A percentile compares a stretch with the other conserved stretches of the same genome.
These are phyloP conservation scores for Syncephalastrum sp. DNA, from an alignment of 371 early-diverging fungal species.

Conservation along the genomic window DNA sequence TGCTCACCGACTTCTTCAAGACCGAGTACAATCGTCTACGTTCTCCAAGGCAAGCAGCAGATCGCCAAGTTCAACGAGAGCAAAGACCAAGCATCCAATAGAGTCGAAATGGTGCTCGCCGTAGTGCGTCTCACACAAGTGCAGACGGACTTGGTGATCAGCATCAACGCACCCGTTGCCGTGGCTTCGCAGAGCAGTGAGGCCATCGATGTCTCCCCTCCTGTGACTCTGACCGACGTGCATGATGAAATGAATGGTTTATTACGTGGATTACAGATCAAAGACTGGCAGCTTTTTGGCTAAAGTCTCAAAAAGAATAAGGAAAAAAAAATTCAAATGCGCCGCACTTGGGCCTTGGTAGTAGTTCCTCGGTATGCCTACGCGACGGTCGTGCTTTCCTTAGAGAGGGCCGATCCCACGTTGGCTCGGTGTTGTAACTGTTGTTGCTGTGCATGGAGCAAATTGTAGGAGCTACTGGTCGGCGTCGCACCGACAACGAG, in stretches of 20 bases:
- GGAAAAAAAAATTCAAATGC: constrained; percentile 3
- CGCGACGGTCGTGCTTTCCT: too few species aligned
- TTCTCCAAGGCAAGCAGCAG: constrained; percentile 61
- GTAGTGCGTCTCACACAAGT: constrained; percentile 65
- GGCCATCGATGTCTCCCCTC: constrained; percentile 27
- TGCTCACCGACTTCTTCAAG: neutral
- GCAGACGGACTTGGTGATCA: constrained; percentile 71
- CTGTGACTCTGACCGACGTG: constrained; percentile 29
- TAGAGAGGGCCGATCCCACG: too few species aligned
- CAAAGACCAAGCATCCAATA: constrained; percentile 51
- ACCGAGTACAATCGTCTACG: constrained; percentile 17
- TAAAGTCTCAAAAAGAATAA: constrained; percentile 1
- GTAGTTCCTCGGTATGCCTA: too few species aligned
- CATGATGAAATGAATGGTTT: constrained; percentile 47
- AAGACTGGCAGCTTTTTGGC: constrained; percentile 64
- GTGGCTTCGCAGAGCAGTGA: constrained; percentile 43
- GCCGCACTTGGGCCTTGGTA: too few species aligned
- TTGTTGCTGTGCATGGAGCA: constrained; percentile 26
- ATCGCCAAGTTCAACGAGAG: constrained; percentile 72
- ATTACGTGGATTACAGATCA: constrained; percentile 42
- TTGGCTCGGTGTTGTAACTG: constrained; percentile 16
- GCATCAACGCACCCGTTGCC: constrained; percentile 65
- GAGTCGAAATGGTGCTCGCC: constrained; percentile 66
- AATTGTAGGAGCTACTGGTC: constrained; percentile 33
- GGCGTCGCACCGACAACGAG: constrained; percentile 43